Percentiles rank a stretch among this genome's conserved stretches.
phyloP scores from a whole-genome alignment of 2,329 filamentous ascomycete genomes.

The Didymella arachidicola region DNA sequence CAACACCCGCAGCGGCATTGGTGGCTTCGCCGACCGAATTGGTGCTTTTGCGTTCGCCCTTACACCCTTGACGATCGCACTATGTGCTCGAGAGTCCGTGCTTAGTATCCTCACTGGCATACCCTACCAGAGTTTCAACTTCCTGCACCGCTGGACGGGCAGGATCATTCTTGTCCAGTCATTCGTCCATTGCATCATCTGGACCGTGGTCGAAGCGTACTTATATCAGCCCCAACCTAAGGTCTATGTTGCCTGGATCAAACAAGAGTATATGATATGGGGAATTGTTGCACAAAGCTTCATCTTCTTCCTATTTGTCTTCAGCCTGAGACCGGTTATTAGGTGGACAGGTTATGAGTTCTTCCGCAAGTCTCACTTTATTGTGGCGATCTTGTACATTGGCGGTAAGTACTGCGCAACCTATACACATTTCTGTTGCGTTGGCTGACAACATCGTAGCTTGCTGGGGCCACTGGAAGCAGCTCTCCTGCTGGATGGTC shows the following conservation, averaged over 20 bases:
- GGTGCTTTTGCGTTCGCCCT: constrained; percentile 75
- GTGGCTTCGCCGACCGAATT: constrained; percentile 71
- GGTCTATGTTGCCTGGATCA: constrained; percentile 64
- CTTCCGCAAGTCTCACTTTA: constrained; percentile 75
- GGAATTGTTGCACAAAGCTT: constrained; percentile 72
- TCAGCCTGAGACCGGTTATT: constrained; percentile 66
- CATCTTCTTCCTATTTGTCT: constrained; percentile 65
- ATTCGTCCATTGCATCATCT: constrained; percentile 72
- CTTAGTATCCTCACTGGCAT: constrained; percentile 73
- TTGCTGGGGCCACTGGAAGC: constrained; percentile 75
- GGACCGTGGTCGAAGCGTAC: constrained; percentile 69
- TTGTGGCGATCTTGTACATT: constrained; percentile 74
- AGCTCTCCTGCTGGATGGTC: constrained; percentile 72
- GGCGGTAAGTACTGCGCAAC: constrained; percentile 49
- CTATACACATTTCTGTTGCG: no score
- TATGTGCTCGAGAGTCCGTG: constrained; percentile 71
- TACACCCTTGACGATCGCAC: constrained; percentile 71
- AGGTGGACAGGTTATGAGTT: constrained; percentile 74
- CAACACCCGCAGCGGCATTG: constrained; percentile 70
- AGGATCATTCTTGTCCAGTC: constrained; percentile 74
- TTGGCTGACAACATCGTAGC: constrained; percentile 48
- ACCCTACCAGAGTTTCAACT: constrained; percentile 74
- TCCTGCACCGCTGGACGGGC: constrained; percentile 77
- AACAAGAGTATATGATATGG: constrained; percentile 73
- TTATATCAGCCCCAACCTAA: constrained; percentile 75